Evolutionary conservation across 345 rosid species (phyloP), one percentile per base, ranked within the genome.

Genomic region (Euclidium syriacum): DNA sequence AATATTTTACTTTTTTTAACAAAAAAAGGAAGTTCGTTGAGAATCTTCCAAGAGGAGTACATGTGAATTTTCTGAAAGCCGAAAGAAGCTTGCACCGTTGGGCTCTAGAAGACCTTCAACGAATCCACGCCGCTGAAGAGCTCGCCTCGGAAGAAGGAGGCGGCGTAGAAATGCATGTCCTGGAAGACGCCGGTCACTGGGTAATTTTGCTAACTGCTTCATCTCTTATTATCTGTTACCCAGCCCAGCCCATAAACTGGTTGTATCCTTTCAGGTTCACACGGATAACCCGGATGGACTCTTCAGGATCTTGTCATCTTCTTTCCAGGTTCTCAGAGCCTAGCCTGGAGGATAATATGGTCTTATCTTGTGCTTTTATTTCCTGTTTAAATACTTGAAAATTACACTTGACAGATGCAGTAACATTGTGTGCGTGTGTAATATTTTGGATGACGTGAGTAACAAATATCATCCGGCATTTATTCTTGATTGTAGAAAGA

Each of bases 181-280:
- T 92, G 22, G 98, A 89, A 81, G 96, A 89, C 48, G 98, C 95
- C 4, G 96, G 98, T 9, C 95, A 92, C 58, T 92, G 95, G 98
- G 96, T 92, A 83, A 62, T 53, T 73, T 61, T 16, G 6, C 52
- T 17, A 29, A 17, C 39, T 25, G 50, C 30, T 53, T 49, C 38
- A 12, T 50, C 36, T 60, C 49, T 71, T 42, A 1, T 30, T 26
- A 39, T 9, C 19, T 64, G 4, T 52, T 17, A 19, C 32, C 23
- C 0, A 34, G 35, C 35, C 2, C 6, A 5, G 35, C 35, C 2
- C 6, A 5, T 58, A 15, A 51, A 60, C 23, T 10, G 6, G 9
- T 18, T 49, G 5, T 35, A 19, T 43, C 7, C 9, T 2, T 58
- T 33, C 73, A 92, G 98, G 97, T 89, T 46, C 98, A 92, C 42